Percentiles rank a stretch among this genome's conserved stretches.
Conservation (phyloP, 2,329 filamentous ascomycete genomes). For the Penicillium sclerotiorum region DNA sequence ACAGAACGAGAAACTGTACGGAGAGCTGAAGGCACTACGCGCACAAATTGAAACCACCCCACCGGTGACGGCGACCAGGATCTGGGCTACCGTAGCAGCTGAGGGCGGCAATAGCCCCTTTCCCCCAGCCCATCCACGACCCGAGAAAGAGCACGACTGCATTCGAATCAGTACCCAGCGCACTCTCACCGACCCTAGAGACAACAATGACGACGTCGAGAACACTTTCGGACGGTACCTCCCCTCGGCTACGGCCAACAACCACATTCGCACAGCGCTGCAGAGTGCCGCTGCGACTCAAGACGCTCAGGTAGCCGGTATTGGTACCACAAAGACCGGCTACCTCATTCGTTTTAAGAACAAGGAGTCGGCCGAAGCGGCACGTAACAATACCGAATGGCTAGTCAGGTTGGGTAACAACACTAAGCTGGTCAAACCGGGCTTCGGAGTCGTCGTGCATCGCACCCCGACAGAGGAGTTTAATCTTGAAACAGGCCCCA, state of each 20-base stretch:
- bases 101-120: not conserved
- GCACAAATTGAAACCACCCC: constrained; percentile 6
- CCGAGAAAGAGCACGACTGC: constrained; percentile 17
- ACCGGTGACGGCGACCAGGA: constrained; percentile 2
- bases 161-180: constrained; percentile 19
- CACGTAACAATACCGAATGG: constrained; percentile 25
- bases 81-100: constrained; percentile 17
- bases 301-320: constrained; percentile 22
- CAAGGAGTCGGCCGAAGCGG: constrained; percentile 17
- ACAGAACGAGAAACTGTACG: constrained; percentile 16
- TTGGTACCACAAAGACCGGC: constrained; percentile 13
- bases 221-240: not conserved
- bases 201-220: constrained; percentile 15
- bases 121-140: constrained; percentile 1
- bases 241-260: not conserved
- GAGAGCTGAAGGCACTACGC: constrained; percentile 8
- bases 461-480: constrained; percentile 22
- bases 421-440: constrained; percentile 10
- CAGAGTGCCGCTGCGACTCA: not conserved
- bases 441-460: constrained; percentile 10
- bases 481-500: constrained; percentile 21
- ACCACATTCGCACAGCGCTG: not conserved
- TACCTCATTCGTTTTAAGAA: constrained; percentile 30
- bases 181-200: constrained; percentile 1
- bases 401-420: constrained; percentile 8